Conservation (phyloP, 2,329 filamentous ascomycete species). For the Neofusicoccum umdonicola region DNA sequence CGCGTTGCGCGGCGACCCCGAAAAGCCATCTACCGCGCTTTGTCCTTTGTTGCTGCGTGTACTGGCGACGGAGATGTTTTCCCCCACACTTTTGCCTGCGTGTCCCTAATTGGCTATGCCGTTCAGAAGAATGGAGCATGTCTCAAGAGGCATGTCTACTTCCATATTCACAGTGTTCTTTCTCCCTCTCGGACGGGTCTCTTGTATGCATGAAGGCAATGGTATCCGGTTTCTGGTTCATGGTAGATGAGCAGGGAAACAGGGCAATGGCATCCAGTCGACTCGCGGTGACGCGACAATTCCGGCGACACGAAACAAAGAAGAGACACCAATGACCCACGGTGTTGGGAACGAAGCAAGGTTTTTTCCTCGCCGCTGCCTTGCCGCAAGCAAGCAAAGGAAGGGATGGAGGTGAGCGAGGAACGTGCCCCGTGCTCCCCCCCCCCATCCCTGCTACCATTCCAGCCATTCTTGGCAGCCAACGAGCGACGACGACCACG, state of each 20-base stretch:
- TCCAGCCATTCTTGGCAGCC: not conserved
- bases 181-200: not conserved
- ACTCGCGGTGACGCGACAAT: not conserved
- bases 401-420: not conserved
- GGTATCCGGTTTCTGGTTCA: not conserved
- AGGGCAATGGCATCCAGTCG: not conserved
- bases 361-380: not conserved
- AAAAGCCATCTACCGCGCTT: conserved; percentile 1
- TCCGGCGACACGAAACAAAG: not conserved
- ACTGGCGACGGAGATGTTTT: not conserved
- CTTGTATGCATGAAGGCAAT: not conserved
- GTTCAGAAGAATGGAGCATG: no score
- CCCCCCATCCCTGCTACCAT: not conserved
- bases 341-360: conserved; percentile 5
- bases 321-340: not conserved
- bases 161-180: not conserved
- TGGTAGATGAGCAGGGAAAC: not conserved
- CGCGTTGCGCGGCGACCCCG: not conserved
- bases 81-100: not conserved
- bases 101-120: not conserved
- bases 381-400: not conserved
- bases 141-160: no score
- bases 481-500: no score
- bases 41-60: not conserved
- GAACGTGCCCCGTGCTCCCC: conserved; percentile 2